Percentiles rank a stretch among this genome's conserved stretches.
These are phyloP conservation scores for Lipomyces mesembrius DNA, from an alignment of 805 yeast genomes.

Conservation along the genomic window DNA sequence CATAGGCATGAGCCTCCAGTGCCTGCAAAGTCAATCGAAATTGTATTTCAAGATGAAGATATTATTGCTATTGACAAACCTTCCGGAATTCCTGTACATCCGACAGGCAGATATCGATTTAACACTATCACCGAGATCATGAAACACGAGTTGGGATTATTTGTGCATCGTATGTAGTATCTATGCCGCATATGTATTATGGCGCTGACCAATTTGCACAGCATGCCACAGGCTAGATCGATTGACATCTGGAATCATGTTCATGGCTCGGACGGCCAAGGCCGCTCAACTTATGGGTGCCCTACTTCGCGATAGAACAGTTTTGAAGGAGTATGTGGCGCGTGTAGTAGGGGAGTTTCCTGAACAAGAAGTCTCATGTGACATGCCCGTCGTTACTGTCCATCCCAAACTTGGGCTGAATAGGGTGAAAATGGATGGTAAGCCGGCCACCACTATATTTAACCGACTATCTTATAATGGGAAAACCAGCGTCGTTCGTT, in stretches of 20 bases:
- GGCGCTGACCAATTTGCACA: constrained; percentile 2
- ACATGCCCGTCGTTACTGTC: constrained; percentile 68
- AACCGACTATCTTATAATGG: constrained; percentile 66
- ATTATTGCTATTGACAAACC: constrained; percentile 90
- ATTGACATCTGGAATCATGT: constrained; percentile 91
- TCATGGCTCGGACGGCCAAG: constrained; percentile 78
- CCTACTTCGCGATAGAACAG: constrained; percentile 71
- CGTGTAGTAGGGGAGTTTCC: constrained; percentile 89
- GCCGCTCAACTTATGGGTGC: constrained; percentile 78
- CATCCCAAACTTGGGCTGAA: constrained; percentile 72
- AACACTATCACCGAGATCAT: constrained; percentile 80
- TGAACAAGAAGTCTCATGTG: constrained; percentile 56
- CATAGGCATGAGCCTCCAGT: constrained; percentile 95
- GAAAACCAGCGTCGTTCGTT: constrained; percentile 70
- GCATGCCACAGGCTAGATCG: constrained; percentile 87
- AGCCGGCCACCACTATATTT: constrained; percentile 76
- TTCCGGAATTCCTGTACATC: constrained; percentile 90
- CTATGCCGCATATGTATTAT: not conserved
- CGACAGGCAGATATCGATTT: constrained; percentile 81
- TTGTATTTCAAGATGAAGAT: constrained; percentile 75
- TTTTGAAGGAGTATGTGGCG: constrained; percentile 82
- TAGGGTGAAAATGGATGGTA: constrained; percentile 45
- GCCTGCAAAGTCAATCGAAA: constrained; percentile 58
- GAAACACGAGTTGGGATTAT: constrained; percentile 66
- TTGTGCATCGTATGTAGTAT: constrained; percentile 59